phyloP scores from a whole-genome alignment of 345 rosid genomes.

The Euphorbia lathyris region DNA sequence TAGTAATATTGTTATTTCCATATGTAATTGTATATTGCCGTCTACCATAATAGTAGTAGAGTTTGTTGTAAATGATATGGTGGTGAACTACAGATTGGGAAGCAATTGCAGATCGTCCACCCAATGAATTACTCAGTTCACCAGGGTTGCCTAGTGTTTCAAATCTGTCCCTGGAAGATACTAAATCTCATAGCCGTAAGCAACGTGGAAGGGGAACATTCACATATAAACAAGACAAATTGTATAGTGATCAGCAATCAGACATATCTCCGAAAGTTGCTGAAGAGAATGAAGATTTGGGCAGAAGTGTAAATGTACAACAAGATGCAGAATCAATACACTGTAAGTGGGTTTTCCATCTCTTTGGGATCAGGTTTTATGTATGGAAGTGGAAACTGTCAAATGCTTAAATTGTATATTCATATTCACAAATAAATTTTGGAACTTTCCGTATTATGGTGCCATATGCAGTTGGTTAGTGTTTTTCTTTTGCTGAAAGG shows the following conservation, averaged over 20 bases:
- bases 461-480: not conserved
- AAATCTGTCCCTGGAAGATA: conserved; percentile 53
- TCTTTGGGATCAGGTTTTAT: not conserved
- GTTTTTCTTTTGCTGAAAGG: not conserved
- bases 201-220: conserved; percentile 92
- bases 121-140: conserved; percentile 49
- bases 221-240: conserved; percentile 51
- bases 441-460: not conserved
- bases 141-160: conserved; percentile 57
- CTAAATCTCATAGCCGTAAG: conserved; percentile 52
- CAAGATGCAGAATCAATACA: conserved; percentile 34
- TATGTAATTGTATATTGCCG: not conserved
- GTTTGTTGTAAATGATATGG: conserved; percentile 2
- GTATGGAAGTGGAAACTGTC: too few species aligned
- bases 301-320: conserved; percentile 33
- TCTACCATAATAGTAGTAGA: not conserved
- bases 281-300: conserved; percentile 38
- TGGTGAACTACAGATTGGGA: conserved; percentile 72
- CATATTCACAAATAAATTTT: not conserved
- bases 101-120: conserved; percentile 69
- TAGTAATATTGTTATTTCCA: not conserved
- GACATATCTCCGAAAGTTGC: conserved; percentile 31
- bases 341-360: conserved; percentile 35
- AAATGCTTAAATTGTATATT: not conserved
- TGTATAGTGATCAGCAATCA: conserved; percentile 54